Percentiles rank a stretch among this genome's conserved stretches.
phyloP scores from a whole-genome alignment of 257 asterid genomes.

The Mitragyna speciosa region DNA sequence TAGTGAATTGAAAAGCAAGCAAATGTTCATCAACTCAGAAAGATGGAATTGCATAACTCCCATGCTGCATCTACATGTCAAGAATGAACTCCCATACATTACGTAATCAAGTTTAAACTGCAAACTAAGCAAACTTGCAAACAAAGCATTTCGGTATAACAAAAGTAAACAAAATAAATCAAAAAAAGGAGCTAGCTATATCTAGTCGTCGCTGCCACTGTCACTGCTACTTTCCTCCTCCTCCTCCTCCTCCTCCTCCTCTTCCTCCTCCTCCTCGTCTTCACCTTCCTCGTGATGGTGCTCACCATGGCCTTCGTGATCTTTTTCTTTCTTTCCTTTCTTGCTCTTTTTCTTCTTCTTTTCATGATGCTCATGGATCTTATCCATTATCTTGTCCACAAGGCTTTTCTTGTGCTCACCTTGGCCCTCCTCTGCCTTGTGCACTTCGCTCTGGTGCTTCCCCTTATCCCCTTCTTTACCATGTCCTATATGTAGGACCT shows the following conservation, averaged over 20 bases:
- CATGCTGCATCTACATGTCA: too few species aligned
- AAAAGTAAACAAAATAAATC: background rate
- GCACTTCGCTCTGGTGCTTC: background rate
- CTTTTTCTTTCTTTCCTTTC: background rate
- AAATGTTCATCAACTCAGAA: too few species aligned
- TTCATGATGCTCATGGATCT: background rate
- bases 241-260: background rate
- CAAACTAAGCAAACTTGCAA: background rate
- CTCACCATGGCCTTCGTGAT: background rate
- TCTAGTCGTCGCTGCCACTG: background rate
- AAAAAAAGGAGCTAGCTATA: too few species aligned
- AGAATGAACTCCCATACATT: too few species aligned
- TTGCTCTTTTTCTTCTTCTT: constrained; percentile 9
- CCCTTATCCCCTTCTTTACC: background rate
- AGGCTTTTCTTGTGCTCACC: background rate
- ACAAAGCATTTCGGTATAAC: background rate
- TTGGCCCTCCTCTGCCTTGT: background rate
- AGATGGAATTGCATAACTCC: too few species aligned
- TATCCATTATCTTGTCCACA: background rate
- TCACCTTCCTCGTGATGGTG: background rate
- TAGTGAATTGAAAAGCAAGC: too few species aligned
- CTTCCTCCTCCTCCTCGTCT: background rate
- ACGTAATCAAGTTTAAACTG: background rate
- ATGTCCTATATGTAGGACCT: background rate
- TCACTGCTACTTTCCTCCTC: background rate